Base-by-base conservation (phyloP, 768 basidiomycete genomes). In the Suillus luteus region DNA sequence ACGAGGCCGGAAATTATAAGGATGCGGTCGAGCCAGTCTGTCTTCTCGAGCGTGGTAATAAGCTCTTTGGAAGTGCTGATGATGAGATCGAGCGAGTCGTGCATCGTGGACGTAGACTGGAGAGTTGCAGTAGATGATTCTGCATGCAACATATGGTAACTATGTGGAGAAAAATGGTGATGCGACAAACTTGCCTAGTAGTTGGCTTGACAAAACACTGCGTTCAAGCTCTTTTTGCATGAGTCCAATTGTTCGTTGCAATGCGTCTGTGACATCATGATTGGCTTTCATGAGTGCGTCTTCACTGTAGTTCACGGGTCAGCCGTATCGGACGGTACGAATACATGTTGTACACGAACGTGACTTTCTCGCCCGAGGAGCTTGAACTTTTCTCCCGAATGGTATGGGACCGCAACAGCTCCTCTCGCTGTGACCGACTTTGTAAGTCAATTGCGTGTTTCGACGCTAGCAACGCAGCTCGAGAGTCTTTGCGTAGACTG, bases 141-240 rank as follows among this genome's bases (percentile, higher is more conserved):
- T 95, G 70, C 19, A 9, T 46, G 19, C 33, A 10, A 17, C 24
- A 5, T 24, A 57, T 31, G 22, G 57, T 52, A 24, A 22, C 15
- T 33, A 19, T 55, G 33, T 43, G 22, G 5, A 19, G 12, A 22
- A 14, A 11, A 1, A 14, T 24, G 12, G 24, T 22, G 24, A 57
- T 31, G 19, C 24, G 46, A 57, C 0, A 9, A 19, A 72, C 81
- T 49, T 69, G 91, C 93, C 92, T 44, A 99, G 85, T 73, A 96
- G 86, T 72, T 99, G 96, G 7, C 82, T 82, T 2, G 92, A 87
- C 57, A 96, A 82, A 7, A 96, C 92, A 0, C 93, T 95, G 27
- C 88, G 86, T 70, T 98, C 93, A 2, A 99, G 86, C 71, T 99
- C 97, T 46, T 85, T 86, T 76, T 96, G 93, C 93, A 99, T 93